These are phyloP conservation scores for Lachancea sp. DNA, from an alignment of 805 yeast genomes.

Conservation along the genomic window DNA sequence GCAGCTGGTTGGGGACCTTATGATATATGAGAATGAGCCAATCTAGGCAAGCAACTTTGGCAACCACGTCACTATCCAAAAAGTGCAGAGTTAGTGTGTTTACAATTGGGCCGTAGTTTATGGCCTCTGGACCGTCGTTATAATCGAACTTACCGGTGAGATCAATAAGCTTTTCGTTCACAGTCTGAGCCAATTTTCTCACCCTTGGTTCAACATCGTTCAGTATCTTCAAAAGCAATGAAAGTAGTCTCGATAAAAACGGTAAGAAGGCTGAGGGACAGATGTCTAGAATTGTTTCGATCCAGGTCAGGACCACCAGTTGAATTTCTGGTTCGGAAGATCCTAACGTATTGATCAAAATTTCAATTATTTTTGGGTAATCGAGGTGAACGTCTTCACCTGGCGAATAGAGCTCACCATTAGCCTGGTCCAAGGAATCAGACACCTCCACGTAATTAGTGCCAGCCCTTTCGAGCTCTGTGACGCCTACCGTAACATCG, in stretches of 20 bases:
- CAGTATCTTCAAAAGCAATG: constrained; percentile 58
- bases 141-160: constrained; percentile 33
- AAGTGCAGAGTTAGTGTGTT: constrained; percentile 69
- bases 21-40: constrained; percentile 83
- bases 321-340: constrained; percentile 72
- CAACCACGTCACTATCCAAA: constrained; percentile 67
- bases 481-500: not conserved
- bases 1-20: constrained; percentile 53
- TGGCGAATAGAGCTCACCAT: constrained; percentile 55
- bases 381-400: constrained; percentile 82
- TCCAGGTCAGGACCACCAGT: constrained; percentile 75
- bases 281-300: constrained; percentile 58
- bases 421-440: constrained; percentile 17
- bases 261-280: constrained; percentile 72
- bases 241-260: constrained; percentile 66
- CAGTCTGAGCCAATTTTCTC: constrained; percentile 46
- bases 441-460: not conserved
- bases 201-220: constrained; percentile 47
- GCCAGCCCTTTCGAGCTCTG: not conserved
- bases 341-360: constrained; percentile 73
- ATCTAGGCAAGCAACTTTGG: constrained; percentile 77
- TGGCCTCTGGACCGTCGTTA: constrained; percentile 21
- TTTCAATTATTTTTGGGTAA: constrained; percentile 72
- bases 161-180: constrained; percentile 52
- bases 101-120: constrained; percentile 48